Evolutionary conservation across 148 eudicot genomes (phyloP).

Genomic region (Spergularia bocconei): DNA sequence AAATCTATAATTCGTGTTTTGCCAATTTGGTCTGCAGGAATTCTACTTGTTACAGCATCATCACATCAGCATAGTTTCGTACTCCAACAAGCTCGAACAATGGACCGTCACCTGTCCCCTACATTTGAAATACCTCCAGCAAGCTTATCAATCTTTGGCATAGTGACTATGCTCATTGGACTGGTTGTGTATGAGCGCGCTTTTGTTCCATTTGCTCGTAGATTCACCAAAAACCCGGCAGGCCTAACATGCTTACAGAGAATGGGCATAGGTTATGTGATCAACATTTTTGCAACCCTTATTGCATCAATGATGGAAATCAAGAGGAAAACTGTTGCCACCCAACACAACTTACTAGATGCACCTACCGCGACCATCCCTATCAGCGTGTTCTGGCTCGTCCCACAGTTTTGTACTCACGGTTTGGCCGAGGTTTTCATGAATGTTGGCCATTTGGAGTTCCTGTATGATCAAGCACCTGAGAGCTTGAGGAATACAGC

Average conservation of each 20-base stretch:
- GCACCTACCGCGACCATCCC: constrained; percentile 45
- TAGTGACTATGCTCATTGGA: constrained; percentile 59
- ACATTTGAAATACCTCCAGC: constrained; percentile 79
- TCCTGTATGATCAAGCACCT: constrained; percentile 80
- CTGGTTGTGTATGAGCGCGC: constrained; percentile 68
- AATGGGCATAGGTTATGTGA: constrained; percentile 77
- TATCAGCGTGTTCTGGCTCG: constrained; percentile 71
- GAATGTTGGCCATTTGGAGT: constrained; percentile 87
- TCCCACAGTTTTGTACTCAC: constrained; percentile 69
- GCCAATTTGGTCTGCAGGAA: constrained; percentile 93
- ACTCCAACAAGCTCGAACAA: constrained; percentile 75
- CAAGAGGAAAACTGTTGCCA: constrained; percentile 49
- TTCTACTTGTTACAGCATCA: constrained; percentile 67
- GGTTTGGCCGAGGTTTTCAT: constrained; percentile 87
- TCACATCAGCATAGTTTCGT: constrained; percentile 81
- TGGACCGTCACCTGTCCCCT: constrained; percentile 67
- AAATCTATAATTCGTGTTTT: constrained; percentile 76
- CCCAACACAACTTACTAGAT: constrained; percentile 36
- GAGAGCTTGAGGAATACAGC: constrained; percentile 93
- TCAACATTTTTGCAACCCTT: constrained; percentile 63
- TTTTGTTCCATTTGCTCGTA: constrained; percentile 54
- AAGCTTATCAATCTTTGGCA: constrained; percentile 70
- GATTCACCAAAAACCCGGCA: constrained; percentile 65
- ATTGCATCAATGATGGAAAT: constrained; percentile 65
- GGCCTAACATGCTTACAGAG: constrained; percentile 79